Base-by-base conservation (phyloP, 2,329 filamentous ascomycete species). In the Fusarium cicatricum region DNA sequence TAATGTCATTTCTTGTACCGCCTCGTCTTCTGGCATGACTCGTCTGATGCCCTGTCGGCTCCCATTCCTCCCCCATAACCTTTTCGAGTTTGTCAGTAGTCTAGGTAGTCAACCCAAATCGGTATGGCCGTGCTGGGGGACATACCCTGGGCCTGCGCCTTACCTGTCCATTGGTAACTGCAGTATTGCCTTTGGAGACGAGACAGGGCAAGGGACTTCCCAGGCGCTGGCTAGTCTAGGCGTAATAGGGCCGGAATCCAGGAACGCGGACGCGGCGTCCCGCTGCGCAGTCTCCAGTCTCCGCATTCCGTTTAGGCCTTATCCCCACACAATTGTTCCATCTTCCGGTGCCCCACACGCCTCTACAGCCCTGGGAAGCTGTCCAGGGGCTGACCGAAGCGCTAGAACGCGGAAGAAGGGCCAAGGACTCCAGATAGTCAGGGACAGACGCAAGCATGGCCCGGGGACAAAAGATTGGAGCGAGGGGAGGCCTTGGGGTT, bases 261-360 rank as follows among this genome's bases (percentile, higher is more conserved):
- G 50, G 40, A 54, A 57, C 62, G 38, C 43, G 56, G 54, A 64
- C 50, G 36, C 37, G 47, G 60, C 57, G 52, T 64, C 44, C 39
- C 48, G 39, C 34, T 49, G 51, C 44, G 31, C 58, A 44, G 46
- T 60, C 33, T 17, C 40, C 29, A 29, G 19, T 55, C 60, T 61
- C 62, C 62, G 41, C 56, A 56, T 10, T 46, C 42, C 40, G 31
- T 41, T 38, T 15, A 29, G 23, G 15, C 38, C 40, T 46, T 31
- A 50, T 55, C 59, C 49, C 59, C 59, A 62, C 56, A 55, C 39
- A 38, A 29, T 43, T 46, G 52, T 33, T 42, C 44, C 51, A 55
- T 64, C 52, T 60, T 62, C 60, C 51, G 36, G 31, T n/a, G 46
- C 51, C 43, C 52, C 44, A 55, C 58, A 44, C 46, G 16, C 31